Base-by-base conservation (phyloP, 176 grass and related monocot species). In the Oryza meyeriana region DNA sequence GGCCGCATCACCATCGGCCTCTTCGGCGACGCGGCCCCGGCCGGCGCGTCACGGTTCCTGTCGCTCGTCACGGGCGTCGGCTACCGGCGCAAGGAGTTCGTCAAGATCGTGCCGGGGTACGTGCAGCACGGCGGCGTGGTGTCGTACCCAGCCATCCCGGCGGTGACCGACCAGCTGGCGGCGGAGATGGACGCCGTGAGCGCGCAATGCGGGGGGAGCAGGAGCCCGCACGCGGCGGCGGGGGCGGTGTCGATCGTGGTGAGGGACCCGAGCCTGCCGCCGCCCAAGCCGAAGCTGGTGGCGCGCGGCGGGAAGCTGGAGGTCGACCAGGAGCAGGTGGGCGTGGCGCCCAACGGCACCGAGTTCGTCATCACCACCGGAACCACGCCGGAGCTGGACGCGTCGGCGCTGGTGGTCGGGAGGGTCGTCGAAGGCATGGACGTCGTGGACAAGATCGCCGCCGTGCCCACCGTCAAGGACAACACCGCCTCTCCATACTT, bases 41-140 rank as follows among this genome's bases (percentile, higher is more conserved):
- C 90, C 0, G 90, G 84, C 33, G 75, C 90, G 34, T 85, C 95
- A n/a, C 72, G 95, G 42, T 98, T 94, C 87, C 18, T 86, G 6
- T 82, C 86, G 8, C 71, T 98, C 12, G 90, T 81, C 35, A 88
- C 86, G 11, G 95, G 95, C 17, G 76, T 98, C 42, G 91, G 92
- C 27, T 98, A 95, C 78, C 55, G 92, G 32, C 89, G 95, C 52
- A 98, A 98, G 88, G 95, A 98, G 89, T 98, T 98, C 79, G 68
- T 89, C 32, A 93, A 89, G 91, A 87, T 98, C 70, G 77, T 94
- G 47, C 90, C 92, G 2, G 86, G 84, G 7, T 98, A 98, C 76
- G 82, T 98, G 38, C 95, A 93, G 65, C 92, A 98, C 87, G 81
- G 76, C n/a, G 95, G 95, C 78, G 90, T 93, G 39, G 85, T 87